Percentiles rank a stretch among this genome's conserved stretches.
Conservation (phyloP, 2,329 filamentous ascomycete genomes). For the Alternaria burnsii region DNA sequence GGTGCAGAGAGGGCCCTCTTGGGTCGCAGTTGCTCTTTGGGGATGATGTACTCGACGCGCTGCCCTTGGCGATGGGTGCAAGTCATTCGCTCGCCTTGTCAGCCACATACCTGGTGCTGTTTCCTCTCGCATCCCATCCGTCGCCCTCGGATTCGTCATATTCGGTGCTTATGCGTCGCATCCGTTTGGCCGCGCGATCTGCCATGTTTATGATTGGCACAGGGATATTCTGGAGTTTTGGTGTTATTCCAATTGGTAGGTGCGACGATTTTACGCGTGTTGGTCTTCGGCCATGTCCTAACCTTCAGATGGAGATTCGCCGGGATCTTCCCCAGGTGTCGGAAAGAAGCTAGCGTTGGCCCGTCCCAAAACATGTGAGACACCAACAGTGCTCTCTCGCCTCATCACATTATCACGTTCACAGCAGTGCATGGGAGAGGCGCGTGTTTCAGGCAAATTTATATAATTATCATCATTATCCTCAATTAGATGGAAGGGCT, state of each 20-base stretch:
- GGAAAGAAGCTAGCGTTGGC: neutral
- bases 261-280: slow-evolving; percentile 18
- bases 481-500: neutral
- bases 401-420: neutral
- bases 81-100: slow-evolving; percentile 34
- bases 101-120: slow-evolving; percentile 44
- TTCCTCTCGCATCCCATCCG: slow-evolving; percentile 46
- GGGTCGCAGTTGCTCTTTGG: slow-evolving; percentile 23
- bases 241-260: slow-evolving; percentile 13
- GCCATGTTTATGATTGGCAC: slow-evolving; percentile 28
- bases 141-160: slow-evolving; percentile 47
- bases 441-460: accelerated
- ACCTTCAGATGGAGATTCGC: slow-evolving; percentile 18
- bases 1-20: slow-evolving; percentile 16
- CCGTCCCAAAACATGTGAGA: neutral
- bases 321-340: slow-evolving; percentile 22
- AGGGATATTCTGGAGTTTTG: neutral
- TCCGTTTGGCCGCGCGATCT: slow-evolving; percentile 49
- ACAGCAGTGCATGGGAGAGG: neutral
- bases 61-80: slow-evolving; percentile 31
- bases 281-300: slow-evolving; percentile 10
- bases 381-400: neutral
- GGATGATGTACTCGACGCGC: slow-evolving; percentile 31
- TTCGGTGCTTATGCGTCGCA: slow-evolving; percentile 53
- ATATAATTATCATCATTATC: no score